Conservation (phyloP, 257 asterid species). For the Solanum dulcamara region DNA sequence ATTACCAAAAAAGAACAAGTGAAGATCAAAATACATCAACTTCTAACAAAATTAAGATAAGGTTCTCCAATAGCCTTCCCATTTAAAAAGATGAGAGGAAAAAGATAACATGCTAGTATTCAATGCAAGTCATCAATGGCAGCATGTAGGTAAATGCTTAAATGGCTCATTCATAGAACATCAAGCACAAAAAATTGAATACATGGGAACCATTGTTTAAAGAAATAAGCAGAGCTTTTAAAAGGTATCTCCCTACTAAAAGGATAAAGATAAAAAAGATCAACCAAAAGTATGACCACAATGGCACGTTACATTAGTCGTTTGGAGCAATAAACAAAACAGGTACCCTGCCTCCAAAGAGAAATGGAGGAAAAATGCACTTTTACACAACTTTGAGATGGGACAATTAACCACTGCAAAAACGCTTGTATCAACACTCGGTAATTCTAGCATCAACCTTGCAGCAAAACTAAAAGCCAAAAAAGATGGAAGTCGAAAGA, state of each 20-base stretch:
- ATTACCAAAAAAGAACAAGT: neutral
- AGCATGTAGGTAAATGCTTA: neutral
- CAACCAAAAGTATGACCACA: neutral
- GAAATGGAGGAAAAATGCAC: constrained; percentile 8
- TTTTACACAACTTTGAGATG: constrained; percentile 37
- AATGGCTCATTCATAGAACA: neutral
- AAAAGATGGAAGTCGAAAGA: constrained; percentile 28
- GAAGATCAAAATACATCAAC: neutral
- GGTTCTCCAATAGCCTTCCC: neutral
- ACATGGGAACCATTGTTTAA: neutral
- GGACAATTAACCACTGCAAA: constrained; percentile 24
- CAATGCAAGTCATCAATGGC: neutral
- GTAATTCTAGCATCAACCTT: constrained; percentile 36
- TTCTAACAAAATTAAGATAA: neutral
- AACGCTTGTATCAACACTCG: constrained; percentile 15
- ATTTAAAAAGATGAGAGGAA: neutral
- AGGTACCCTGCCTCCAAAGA: constrained; percentile 7
- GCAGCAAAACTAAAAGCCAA: constrained; percentile 34
- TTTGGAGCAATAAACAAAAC: neutral
- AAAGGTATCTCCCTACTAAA: neutral
- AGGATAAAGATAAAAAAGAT: neutral
- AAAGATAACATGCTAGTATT: neutral
- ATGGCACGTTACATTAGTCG: neutral
- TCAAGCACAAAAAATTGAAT: neutral
- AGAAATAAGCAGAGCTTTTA: neutral